A percentile compares a stretch with the other conserved stretches of the same genome.
Evolutionary conservation across 441 rosid species (phyloP).

Genomic region (Populus trichocarpa): DNA sequence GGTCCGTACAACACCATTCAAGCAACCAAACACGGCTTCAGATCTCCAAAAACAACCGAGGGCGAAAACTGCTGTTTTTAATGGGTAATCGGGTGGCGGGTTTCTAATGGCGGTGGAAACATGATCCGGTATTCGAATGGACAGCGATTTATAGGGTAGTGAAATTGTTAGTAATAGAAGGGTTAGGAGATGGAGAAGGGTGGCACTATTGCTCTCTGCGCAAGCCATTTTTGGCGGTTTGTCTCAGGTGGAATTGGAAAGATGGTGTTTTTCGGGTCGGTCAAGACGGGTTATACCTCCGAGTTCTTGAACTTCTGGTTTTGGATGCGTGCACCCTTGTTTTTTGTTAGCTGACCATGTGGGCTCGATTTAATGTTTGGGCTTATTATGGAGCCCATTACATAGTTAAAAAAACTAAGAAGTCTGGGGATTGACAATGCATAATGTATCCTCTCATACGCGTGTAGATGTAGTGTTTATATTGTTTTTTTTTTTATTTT

Average conservation of each 20-base stretch:
- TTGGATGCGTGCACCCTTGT: not conserved
- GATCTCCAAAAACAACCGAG: constrained; percentile 96
- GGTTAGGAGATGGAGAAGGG: constrained; percentile 10
- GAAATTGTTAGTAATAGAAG: constrained; percentile 22
- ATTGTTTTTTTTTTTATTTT: too few relatives aligned
- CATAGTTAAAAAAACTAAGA: too few relatives aligned
- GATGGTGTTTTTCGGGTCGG: not conserved
- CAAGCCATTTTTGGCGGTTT: constrained; percentile 31
- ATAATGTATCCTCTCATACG: too few relatives aligned
- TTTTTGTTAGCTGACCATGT: not conserved
- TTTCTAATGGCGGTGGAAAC: constrained; percentile 33
- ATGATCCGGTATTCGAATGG: constrained; percentile 56
- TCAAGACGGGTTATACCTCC: not conserved
- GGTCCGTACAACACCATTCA: constrained; percentile 72
- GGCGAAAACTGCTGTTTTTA: constrained; percentile 64
- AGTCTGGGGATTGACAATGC: too few relatives aligned
- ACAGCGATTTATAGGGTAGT: constrained; percentile 26
- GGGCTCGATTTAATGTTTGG: not conserved
- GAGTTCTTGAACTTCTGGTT: not conserved
- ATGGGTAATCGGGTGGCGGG: constrained; percentile 31
- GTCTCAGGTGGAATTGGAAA: not conserved
- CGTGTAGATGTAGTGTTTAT: too few relatives aligned
- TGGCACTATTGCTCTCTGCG: constrained; percentile 3
- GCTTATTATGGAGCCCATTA: not conserved
- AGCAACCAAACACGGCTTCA: constrained; percentile 85